Base-by-base conservation (phyloP, 129 eudicot genomes). In the Pseudognaphalium luteoalbum region DNA sequence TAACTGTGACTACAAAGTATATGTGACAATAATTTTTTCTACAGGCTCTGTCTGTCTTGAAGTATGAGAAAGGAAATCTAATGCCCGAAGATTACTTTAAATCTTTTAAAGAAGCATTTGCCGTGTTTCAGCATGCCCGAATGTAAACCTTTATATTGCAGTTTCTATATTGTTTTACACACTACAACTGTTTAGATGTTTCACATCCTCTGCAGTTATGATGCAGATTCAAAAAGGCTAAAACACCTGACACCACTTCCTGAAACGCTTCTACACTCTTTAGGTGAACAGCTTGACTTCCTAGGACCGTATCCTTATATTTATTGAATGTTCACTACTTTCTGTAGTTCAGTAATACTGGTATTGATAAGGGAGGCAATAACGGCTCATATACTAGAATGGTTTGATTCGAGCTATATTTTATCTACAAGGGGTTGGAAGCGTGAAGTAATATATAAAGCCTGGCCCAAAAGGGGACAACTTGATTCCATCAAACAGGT, bases 41-140 rank as follows among this genome's bases (percentile, higher is more conserved):
- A 69, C 87, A 92, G 96, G 94, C 85, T 68, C 59, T 90, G 47
- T 90, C 98, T 2, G 68, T 80, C 35, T 84, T 92, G 25, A 90
- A 89, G 83, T 81, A 77, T 60, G 94, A 86, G 37, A 92, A 92
- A 77, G 83, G 87, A 56, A 83, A 80, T 63, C 88, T 80, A 85
- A 56, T 88, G 88, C 96, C 98, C 4, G 90, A 90, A 84, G 91
- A 85, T 66, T 90, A 90, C 64, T 39, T 83, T 29, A 83, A 72
- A 81, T 90, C 87, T 71, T 88, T 92, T 61, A 81, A 74, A 73
- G 81, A 86, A 87, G 90, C 98, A 57, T 81, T 83, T 69, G 87
- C 92, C 34, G 89, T 90, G 75, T 92, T 92, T 73, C 93, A 86
- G 70, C 98, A 92, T 86, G 98, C 98, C 11, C 80, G 85, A 77